phyloP scores from a whole-genome alignment of 768 basidiomycete species.

The Trametes cingulata region DNA sequence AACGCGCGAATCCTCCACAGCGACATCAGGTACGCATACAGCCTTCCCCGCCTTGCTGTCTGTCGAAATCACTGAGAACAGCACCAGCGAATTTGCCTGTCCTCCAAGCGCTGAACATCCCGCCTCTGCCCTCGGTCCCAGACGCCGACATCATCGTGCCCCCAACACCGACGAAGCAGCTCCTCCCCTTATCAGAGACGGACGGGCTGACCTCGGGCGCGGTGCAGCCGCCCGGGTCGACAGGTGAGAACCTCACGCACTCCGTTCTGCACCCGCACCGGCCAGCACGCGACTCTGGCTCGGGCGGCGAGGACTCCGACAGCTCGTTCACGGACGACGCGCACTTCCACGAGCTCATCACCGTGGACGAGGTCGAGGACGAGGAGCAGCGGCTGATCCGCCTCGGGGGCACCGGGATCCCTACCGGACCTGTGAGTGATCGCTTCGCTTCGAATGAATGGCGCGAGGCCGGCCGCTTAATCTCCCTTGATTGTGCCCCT shows the following conservation, averaged over 20 bases:
- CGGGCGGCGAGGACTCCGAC: constrained; percentile 49
- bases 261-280: constrained; percentile 28
- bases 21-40: constrained; percentile 23
- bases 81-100: constrained; percentile 12
- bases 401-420: constrained; percentile 92
- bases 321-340: constrained; percentile 67
- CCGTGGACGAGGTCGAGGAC: constrained; percentile 64
- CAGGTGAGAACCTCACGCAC: constrained; percentile 42
- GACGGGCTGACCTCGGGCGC: constrained; percentile 89
- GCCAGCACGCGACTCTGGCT: constrained; percentile 36
- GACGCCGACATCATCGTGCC: constrained; percentile 45
- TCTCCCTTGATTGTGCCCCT: not conserved
- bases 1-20: constrained; percentile 24
- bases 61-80: not conserved
- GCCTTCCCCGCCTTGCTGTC: not conserved
- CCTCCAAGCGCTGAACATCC: constrained; percentile 17
- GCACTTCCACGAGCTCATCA: constrained; percentile 52
- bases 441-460: constrained; percentile 1
- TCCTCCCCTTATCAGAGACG: constrained; percentile 70
- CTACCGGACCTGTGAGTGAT: constrained; percentile 82
- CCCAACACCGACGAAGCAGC: constrained; percentile 47
- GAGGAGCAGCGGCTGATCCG: constrained; percentile 88
- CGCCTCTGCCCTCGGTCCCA: constrained; percentile 19
- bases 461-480: too few relatives aligned
- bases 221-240: constrained; percentile 88